A percentile compares a stretch with the other conserved stretches of the same genome.
Conservation (phyloP, 441 rosid genomes). For the Arabidopsis hybrid region DNA sequence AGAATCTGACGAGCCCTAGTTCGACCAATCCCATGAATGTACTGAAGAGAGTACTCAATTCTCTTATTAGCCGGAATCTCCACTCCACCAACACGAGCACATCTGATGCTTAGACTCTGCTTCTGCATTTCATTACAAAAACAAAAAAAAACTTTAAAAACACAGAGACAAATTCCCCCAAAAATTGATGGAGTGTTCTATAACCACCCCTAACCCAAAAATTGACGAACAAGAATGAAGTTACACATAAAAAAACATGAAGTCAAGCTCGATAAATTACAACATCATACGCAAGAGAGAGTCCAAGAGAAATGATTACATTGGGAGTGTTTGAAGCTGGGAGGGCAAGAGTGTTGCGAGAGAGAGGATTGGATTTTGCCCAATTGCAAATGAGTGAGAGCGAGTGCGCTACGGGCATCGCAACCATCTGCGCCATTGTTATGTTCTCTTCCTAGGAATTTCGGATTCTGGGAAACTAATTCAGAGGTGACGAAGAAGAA, state of each 20-base stretch:
- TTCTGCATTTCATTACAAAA: slow-evolving; percentile 35
- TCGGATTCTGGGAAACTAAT: too few relatives aligned
- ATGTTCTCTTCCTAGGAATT: neutral
- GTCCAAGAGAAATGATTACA: slow-evolving; percentile 43
- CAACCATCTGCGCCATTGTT: slow-evolving; percentile 71
- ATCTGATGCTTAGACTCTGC: slow-evolving; percentile 58
- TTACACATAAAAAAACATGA: neutral
- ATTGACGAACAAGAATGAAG: neutral
- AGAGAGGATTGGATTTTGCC: slow-evolving; percentile 43
- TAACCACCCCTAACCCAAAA: too few relatives aligned
- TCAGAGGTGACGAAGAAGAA: neutral
- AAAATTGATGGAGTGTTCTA: neutral
- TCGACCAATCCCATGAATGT: slow-evolving; percentile 88
- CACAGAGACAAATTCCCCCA: neutral
- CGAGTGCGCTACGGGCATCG: slow-evolving; percentile 68
- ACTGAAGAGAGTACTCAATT: slow-evolving; percentile 83
- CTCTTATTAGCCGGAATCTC: slow-evolving; percentile 84
- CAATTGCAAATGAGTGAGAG: slow-evolving; percentile 56
- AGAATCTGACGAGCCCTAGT: slow-evolving; percentile 74
- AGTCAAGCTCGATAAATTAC: neutral
- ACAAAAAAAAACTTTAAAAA: neutral
- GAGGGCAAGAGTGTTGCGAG: slow-evolving; percentile 51
- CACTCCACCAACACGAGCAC: slow-evolving; percentile 91
- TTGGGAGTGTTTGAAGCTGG: slow-evolving; percentile 50
- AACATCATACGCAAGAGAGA: neutral